phyloP scores from a whole-genome alignment of 495 filamentous ascomycete species.

The Symbiotaphrina buchneri region DNA sequence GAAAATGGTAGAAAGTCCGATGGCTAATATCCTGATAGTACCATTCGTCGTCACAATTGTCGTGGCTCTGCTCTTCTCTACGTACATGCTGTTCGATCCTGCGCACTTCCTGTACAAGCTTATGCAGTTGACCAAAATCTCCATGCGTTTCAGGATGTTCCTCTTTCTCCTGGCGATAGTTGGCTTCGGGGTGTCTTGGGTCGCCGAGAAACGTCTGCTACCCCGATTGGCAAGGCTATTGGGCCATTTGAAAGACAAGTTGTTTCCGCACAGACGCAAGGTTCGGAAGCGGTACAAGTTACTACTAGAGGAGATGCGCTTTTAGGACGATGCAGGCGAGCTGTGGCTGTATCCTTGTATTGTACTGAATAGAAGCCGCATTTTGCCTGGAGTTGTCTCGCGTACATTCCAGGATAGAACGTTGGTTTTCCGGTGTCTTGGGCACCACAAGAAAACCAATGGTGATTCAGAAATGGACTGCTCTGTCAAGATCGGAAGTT shows the following conservation, averaged over 20 bases:
- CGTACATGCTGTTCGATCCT: conserved; percentile 60
- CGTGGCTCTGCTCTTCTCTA: conserved; percentile 35
- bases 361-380: too few relatives aligned
- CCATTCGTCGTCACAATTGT: conserved; percentile 67
- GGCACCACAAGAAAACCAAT: too few relatives aligned
- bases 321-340: too few relatives aligned
- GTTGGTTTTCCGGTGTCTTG: too few relatives aligned
- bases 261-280: conserved; percentile 39
- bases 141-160: conserved; percentile 43
- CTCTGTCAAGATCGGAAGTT: too few relatives aligned
- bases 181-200: conserved; percentile 43
- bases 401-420: too few relatives aligned
- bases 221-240: conserved; percentile 44
- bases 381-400: too few relatives aligned
- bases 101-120: conserved; percentile 38
- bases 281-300: conserved; percentile 75
- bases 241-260: conserved; percentile 26
- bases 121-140: conserved; percentile 74
- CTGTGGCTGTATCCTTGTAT: too few relatives aligned
- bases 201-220: conserved; percentile 47
- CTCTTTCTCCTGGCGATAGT: conserved; percentile 41
- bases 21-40: conserved; percentile 17
- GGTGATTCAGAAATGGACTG: too few relatives aligned
- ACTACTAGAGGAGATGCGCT: conserved; percentile 50
- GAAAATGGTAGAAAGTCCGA: background rate